These are phyloP conservation scores for Lactifluus hygrophoroides DNA, from an alignment of 768 basidiomycete genomes.

Conservation along the genomic window DNA sequence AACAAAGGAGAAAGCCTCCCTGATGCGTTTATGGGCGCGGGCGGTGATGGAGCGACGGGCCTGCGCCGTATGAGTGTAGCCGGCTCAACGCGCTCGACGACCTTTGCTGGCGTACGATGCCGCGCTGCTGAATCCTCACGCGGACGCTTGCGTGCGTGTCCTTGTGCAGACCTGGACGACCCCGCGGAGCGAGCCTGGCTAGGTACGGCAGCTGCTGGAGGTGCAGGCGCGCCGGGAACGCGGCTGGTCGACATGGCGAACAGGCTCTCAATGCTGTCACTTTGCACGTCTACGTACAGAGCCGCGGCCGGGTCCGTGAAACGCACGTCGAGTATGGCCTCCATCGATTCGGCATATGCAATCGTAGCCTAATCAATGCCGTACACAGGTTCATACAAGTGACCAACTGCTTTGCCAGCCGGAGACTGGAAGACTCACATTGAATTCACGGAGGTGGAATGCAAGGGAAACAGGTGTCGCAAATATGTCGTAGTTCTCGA, in stretches of 20 bases:
- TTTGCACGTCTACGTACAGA: conserved; percentile 68
- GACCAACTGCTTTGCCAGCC: neutral
- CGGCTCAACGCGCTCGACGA: conserved; percentile 18
- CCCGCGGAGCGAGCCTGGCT: conserved; percentile 5
- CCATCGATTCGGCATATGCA: conserved; percentile 65
- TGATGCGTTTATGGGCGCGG: neutral
- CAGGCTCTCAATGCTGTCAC: conserved; percentile 53
- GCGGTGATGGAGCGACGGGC: conserved; percentile 21
- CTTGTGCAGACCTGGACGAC: conserved; percentile 1
- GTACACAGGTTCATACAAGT: neutral
- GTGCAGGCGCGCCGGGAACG: conserved; percentile 31
- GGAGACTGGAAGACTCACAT: conserved; percentile 35
- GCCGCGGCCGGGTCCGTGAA: conserved; percentile 71
- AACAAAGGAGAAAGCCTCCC: neutral
- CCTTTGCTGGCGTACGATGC: conserved; percentile 13
- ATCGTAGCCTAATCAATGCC: conserved; percentile 55
- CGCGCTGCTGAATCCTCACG: neutral
- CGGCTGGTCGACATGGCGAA: conserved; percentile 78
- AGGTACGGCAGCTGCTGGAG: neutral
- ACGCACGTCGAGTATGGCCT: conserved; percentile 54
- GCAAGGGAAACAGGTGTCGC: conserved; percentile 57
- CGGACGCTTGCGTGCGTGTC: conserved; percentile 10
- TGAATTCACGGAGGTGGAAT: conserved; percentile 81
- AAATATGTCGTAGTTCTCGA: conserved; percentile 65
- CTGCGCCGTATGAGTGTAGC: neutral